phyloP scores from a whole-genome alignment of 371 early-diverging fungal species.

The Furculomyces boomerangus region DNA sequence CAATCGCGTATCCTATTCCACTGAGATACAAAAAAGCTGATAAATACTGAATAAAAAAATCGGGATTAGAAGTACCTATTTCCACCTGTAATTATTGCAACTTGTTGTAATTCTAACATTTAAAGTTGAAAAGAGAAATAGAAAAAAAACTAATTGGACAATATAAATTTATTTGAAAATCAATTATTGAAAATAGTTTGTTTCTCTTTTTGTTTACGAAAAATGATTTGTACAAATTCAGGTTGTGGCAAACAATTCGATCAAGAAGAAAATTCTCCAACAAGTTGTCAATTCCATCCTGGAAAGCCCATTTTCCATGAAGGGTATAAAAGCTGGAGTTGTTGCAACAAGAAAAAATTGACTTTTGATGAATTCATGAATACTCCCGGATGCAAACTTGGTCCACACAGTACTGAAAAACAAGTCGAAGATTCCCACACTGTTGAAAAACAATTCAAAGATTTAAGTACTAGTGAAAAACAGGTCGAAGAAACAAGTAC shows the following conservation, averaged over 20 bases:
- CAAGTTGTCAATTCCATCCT: constrained; percentile 56
- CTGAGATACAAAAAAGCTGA: constrained; percentile 10
- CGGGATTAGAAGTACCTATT: constrained; percentile 11
- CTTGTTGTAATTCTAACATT: not conserved
- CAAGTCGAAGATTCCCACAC: constrained; percentile 23
- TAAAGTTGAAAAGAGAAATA: not conserved
- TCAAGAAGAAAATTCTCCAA: constrained; percentile 44
- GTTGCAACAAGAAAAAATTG: constrained; percentile 77
- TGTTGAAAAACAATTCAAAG: constrained; percentile 7
- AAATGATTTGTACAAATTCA: constrained; percentile 44
- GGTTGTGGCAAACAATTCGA: constrained; percentile 71
- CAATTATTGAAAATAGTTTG: too few species aligned
- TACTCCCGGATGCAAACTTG: constrained; percentile 55
- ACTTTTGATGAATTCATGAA: constrained; percentile 85
- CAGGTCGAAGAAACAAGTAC: not conserved
- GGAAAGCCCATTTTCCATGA: constrained; percentile 85
- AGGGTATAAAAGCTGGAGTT: constrained; percentile 85
- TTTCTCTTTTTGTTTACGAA: too few species aligned
- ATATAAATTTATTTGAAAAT: too few species aligned
- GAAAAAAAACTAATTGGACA: too few species aligned
- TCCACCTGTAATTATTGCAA: constrained; percentile 23
- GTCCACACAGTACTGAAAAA: constrained; percentile 38
- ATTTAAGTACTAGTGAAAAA: not conserved
- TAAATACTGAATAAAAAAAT: not conserved
- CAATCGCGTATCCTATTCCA: constrained; percentile 61